These are phyloP conservation scores for Entomortierella chlamydospora DNA, from an alignment of 192 early-diverging fungal species.

Conservation along the genomic window DNA sequence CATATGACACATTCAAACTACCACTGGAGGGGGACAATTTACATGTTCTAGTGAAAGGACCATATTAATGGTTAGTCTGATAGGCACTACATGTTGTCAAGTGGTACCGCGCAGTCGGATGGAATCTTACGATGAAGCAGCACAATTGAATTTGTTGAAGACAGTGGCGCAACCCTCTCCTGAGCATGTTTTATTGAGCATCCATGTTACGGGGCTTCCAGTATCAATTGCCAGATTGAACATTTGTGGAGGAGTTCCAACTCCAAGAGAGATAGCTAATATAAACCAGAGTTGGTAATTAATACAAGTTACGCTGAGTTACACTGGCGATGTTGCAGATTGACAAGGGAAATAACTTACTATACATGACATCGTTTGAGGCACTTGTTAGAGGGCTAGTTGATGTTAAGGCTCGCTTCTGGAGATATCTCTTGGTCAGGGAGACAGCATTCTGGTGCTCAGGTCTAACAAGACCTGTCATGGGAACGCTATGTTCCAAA, in stretches of 20 bases:
- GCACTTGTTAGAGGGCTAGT: constrained; percentile 19
- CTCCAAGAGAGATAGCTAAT: constrained; percentile 54
- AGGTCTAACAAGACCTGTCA: constrained; percentile 6
- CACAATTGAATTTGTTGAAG: constrained; percentile 16
- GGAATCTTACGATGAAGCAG: constrained; percentile 30
- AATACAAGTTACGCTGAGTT: no score
- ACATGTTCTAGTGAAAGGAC: constrained; percentile 14
- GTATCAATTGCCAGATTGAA: constrained; percentile 80
- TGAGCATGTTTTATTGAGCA: constrained; percentile 39
- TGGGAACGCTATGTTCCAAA: constrained; percentile 14
- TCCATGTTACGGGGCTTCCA: constrained; percentile 76
- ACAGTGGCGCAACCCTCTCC: background rate
- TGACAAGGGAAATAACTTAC: constrained; percentile 14
- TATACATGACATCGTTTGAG: constrained; percentile 23
- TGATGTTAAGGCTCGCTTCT: constrained; percentile 14
- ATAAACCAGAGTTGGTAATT: background rate
- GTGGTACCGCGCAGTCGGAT: background rate
- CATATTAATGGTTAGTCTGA: background rate
- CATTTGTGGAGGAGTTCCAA: constrained; percentile 74
- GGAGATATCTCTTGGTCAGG: constrained; percentile 23
- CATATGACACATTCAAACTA: constrained; percentile 19
- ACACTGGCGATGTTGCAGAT: no score
- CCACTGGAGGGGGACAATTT: constrained; percentile 3
- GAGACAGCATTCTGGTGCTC: constrained; percentile 16
- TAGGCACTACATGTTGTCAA: background rate